Conservation (phyloP, 768 basidiomycete species). For the Termitomyces sp. region DNA sequence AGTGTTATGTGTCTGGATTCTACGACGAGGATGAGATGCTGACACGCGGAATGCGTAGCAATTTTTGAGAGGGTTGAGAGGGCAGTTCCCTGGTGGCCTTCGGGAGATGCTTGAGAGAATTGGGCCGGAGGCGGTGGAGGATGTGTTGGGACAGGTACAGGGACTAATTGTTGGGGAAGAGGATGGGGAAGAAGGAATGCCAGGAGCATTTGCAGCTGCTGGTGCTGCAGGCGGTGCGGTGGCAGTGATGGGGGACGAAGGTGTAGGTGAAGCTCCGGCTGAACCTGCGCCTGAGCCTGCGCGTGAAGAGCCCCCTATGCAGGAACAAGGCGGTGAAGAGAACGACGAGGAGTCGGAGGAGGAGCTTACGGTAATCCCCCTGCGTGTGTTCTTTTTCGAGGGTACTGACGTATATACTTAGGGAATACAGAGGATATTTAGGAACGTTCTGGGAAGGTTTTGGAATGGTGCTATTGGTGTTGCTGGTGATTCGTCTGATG, state of each 20-base stretch:
- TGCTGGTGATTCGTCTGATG: constrained; percentile 25
- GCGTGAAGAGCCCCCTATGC: not conserved
- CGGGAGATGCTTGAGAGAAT: constrained; percentile 56
- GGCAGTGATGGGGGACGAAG: constrained; percentile 24
- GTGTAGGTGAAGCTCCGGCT: constrained; percentile 5
- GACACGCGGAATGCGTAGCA: constrained; percentile 42
- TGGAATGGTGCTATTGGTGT: constrained; percentile 37
- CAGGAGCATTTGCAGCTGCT: constrained; percentile 23
- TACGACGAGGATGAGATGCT: not conserved
- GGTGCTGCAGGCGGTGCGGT: not conserved
- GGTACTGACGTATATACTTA: not conserved
- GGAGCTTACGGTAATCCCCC: not conserved
- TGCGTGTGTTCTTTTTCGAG: not conserved
- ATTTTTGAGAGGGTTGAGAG: constrained; percentile 42
- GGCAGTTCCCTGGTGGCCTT: constrained; percentile 61
- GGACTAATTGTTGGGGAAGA: constrained; percentile 23
- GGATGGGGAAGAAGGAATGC: constrained; percentile 36
- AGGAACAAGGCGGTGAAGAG: constrained; percentile 15
- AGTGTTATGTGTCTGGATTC: constrained; percentile 18
- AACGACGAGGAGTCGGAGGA: constrained; percentile 31
- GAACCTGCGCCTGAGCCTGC: not conserved
- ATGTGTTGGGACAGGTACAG: constrained; percentile 44
- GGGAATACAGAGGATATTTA: constrained; percentile 42
- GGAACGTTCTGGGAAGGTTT: constrained; percentile 55
- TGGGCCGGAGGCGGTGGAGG: constrained; percentile 53